A percentile compares a stretch with the other conserved stretches of the same genome.
These are phyloP conservation scores for Pecoramyces ruminantium DNA, from an alignment of 192 early-diverging fungal genomes.

Conservation along the genomic window DNA sequence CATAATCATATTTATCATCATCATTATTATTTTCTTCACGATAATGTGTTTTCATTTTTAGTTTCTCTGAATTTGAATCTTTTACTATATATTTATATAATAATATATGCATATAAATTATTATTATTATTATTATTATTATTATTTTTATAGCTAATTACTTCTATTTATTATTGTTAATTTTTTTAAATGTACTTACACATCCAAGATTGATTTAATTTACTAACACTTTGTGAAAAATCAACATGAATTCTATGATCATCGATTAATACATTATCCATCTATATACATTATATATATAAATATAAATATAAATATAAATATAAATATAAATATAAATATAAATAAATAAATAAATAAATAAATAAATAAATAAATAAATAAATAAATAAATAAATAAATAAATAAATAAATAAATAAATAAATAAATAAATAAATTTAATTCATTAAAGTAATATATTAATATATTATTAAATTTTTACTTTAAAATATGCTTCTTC, in stretches of 20 bases:
- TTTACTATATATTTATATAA: constrained; percentile 9
- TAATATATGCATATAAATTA: no score
- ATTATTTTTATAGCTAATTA: constrained; percentile 8
- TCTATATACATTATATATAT: constrained; percentile 16
- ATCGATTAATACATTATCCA: constrained; percentile 92
- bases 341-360: no score
- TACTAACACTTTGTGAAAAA: constrained; percentile 89
- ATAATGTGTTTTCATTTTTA: constrained; percentile 32
- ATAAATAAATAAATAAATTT: no score
- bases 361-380: no score
- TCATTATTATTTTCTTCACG: constrained; percentile 15
- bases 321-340: no score
- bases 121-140: not conserved
- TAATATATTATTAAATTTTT: no score
- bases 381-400: no score
- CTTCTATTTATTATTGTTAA: no score
- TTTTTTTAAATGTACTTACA: no score
- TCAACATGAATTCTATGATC: constrained; percentile 93
- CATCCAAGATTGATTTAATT: constrained; percentile 65
- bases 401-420: no score
- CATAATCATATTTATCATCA: constrained; percentile 15
- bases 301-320: not conserved
- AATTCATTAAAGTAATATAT: no score
- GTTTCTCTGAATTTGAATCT: constrained; percentile 15
- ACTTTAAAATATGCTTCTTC: constrained; percentile 30